A percentile compares a stretch with the other conserved stretches of the same genome.
phyloP scores from a whole-genome alignment of 2,329 filamentous ascomycete species.

The Fusarium penzigii region DNA sequence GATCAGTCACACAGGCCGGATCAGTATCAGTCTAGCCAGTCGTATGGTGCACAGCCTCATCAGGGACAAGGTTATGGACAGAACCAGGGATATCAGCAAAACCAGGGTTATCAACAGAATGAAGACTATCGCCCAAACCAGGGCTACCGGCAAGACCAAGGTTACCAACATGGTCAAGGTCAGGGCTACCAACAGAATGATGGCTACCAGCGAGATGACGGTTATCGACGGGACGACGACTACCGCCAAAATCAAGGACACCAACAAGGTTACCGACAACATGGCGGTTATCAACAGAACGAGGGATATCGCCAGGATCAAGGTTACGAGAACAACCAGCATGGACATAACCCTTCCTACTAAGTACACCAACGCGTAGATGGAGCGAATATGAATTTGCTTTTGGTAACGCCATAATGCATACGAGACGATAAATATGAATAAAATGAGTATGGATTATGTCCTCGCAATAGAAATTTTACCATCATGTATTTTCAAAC shows the following conservation, averaged over 20 bases:
- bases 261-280: too few species aligned
- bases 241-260: too few species aligned
- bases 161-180: slow-evolving; percentile 15
- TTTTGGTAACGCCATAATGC: too few species aligned
- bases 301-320: slow-evolving; percentile 11
- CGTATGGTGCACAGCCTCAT: slow-evolving; percentile 7
- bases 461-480: too few species aligned
- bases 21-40: slow-evolving; percentile 10
- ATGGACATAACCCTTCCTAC: slow-evolving; percentile 24
- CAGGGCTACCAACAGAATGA: slow-evolving; percentile 25
- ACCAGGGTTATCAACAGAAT: slow-evolving; percentile 17
- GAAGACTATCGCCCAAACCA: slow-evolving; percentile 28
- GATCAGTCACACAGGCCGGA: slow-evolving; percentile 7
- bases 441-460: too few species aligned
- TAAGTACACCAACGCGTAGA: not conserved
- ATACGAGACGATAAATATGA: too few species aligned
- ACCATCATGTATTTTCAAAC: too few species aligned
- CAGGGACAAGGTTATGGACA: slow-evolving; percentile 5
- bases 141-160: slow-evolving; percentile 5
- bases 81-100: slow-evolving; percentile 18
- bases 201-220: slow-evolving; percentile 15
- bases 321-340: not conserved
- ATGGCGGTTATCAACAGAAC: too few species aligned
- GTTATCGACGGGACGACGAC: too few species aligned
- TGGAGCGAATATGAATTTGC: too few species aligned